Evolutionary conservation across 139 green algal species (phyloP).

Genomic region (Tetraselmis chui): DNA sequence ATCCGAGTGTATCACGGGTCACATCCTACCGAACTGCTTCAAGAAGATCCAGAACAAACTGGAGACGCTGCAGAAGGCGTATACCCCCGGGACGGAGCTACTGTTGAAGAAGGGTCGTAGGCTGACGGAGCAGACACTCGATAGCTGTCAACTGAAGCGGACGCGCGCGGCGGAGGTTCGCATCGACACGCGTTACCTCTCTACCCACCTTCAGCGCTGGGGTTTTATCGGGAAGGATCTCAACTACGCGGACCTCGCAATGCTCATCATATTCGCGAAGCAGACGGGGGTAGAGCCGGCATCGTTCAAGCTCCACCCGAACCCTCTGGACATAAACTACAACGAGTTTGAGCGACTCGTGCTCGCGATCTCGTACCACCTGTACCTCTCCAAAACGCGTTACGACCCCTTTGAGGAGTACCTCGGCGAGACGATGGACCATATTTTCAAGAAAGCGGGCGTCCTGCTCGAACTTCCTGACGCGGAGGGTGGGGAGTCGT

Average conservation of each 20-base stretch:
- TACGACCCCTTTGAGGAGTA: conserved; percentile 51
- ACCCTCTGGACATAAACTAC: conserved; percentile 54
- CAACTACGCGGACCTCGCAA: conserved; percentile 47
- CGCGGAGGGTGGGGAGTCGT: background rate
- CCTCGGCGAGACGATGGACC: conserved; percentile 62
- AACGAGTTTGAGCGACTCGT: conserved; percentile 68
- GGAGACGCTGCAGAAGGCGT: conserved; percentile 34
- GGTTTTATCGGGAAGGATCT: conserved; percentile 58
- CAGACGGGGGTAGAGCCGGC: conserved; percentile 25
- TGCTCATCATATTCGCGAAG: conserved; percentile 62
- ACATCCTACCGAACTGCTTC: conserved; percentile 9
- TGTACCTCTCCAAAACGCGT: conserved; percentile 44
- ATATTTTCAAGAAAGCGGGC: conserved; percentile 54
- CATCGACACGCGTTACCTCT: conserved; percentile 54
- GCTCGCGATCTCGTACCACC: conserved; percentile 44
- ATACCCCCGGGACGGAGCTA: conserved; percentile 24
- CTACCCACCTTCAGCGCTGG: conserved; percentile 61
- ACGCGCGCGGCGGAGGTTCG: conserved; percentile 31
- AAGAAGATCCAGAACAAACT: conserved; percentile 23
- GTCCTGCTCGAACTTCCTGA: conserved; percentile 40
- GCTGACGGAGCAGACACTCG: conserved; percentile 64
- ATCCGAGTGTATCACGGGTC: background rate
- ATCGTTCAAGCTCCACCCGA: conserved; percentile 21
- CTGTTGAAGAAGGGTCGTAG: conserved; percentile 56
- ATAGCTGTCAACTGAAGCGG: conserved; percentile 65